These are phyloP conservation scores for Boletus barrowsii DNA, from an alignment of 768 basidiomycete genomes.

Conservation along the genomic window DNA sequence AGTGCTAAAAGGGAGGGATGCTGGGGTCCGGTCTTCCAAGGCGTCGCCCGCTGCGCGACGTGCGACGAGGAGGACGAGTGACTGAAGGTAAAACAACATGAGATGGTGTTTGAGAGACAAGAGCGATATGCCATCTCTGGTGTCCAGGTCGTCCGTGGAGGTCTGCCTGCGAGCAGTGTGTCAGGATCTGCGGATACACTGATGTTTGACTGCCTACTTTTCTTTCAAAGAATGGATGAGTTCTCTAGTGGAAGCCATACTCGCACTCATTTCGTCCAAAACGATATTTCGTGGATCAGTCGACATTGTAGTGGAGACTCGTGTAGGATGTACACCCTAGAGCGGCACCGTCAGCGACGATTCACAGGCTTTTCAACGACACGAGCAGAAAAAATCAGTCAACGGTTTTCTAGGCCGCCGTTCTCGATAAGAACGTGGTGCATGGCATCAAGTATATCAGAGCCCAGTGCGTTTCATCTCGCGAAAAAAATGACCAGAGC, in stretches of 20 bases:
- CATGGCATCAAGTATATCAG: constrained; percentile 50
- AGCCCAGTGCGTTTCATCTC: constrained; percentile 66
- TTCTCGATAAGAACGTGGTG: constrained; percentile 45
- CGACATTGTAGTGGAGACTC: constrained; percentile 3
- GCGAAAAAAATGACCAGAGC: neutral
- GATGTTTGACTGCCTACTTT: constrained; percentile 40
- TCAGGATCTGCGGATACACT: constrained; percentile 11
- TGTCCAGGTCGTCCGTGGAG: constrained; percentile 41
- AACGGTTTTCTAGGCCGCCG: constrained; percentile 69
- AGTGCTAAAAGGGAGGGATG: constrained; percentile 51
- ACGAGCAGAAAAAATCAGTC: constrained; percentile 38
- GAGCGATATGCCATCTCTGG: constrained; percentile 83
- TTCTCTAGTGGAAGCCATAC: constrained; percentile 60
- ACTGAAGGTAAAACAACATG: constrained; percentile 82
- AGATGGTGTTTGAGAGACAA: constrained; percentile 84
- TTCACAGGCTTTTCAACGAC: neutral
- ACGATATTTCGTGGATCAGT: constrained; percentile 21
- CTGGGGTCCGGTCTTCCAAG: constrained; percentile 47
- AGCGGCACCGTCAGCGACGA: constrained; percentile 6
- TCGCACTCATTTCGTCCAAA: constrained; percentile 57
- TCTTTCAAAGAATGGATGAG: constrained; percentile 51
- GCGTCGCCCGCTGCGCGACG: constrained; percentile 68
- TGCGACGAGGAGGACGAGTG: constrained; percentile 70
- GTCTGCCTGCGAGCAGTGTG: constrained; percentile 24
- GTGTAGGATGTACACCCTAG: no score